Percentiles rank a stretch among this genome's conserved stretches.
These are phyloP conservation scores for Alternaria brassicicola DNA, from an alignment of 2,329 filamentous ascomycete species.

Conservation along the genomic window DNA sequence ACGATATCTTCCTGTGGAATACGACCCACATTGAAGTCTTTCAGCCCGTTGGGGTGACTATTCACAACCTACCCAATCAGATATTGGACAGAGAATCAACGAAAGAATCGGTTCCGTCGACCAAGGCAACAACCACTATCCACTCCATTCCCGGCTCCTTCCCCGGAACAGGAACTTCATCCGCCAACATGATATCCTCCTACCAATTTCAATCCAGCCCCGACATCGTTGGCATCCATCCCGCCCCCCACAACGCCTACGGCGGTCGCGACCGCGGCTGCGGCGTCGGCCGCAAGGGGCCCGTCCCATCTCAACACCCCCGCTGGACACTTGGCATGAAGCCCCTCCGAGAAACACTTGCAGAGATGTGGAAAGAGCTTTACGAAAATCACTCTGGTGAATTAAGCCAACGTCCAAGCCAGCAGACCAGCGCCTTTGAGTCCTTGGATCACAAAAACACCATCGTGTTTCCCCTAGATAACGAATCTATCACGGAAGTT, in stretches of 20 bases:
- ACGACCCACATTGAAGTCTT: constrained; percentile 7
- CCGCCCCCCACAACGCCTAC: not conserved
- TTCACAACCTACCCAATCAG: not conserved
- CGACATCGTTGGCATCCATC: not conserved
- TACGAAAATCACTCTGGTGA: not conserved
- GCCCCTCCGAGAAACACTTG: not conserved
- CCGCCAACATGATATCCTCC: not conserved
- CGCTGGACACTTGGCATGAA: not conserved
- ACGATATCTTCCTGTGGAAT: constrained; percentile 17
- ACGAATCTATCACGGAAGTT: constrained; percentile 24
- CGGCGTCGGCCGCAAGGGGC: not conserved
- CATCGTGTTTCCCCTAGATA: constrained; percentile 21
- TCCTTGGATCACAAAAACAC: not conserved
- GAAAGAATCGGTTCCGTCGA: not conserved
- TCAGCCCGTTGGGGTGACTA: not conserved
- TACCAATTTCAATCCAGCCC: not conserved
- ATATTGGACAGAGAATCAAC: too few relatives aligned
- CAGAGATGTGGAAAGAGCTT: not conserved
- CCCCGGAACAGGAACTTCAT: not conserved
- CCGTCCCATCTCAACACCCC: not conserved
- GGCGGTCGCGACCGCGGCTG: not conserved
- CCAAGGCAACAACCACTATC: not conserved
- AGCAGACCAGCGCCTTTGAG: not conserved
- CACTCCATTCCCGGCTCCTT: not conserved
- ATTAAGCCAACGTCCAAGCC: not conserved